Base-by-base conservation (phyloP, 164 flowering plant genomes). In the Stephania japonica region DNA sequence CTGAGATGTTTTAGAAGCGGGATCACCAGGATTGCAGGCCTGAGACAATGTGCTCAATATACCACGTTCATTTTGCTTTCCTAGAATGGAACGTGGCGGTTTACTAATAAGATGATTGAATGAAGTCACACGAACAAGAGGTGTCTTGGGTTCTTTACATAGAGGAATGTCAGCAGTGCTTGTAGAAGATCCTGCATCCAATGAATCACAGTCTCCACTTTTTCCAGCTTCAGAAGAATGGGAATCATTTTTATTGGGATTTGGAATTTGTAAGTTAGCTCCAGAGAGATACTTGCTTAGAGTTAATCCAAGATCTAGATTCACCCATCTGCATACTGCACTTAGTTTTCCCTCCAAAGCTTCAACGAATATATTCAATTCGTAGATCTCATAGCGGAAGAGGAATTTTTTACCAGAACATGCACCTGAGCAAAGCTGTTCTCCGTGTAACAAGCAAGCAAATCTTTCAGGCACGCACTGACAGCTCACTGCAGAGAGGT, bases 321-420 rank as follows among this genome's bases (percentile, higher is more conserved):
- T 86, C 70, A 93, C 95, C 97, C 97, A 92, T 83, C 84, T 82
- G 81, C 87, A 81, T 26, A 88, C 74, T 18, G 97, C 86, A 84
- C 89, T 87, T 73, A 90, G 71, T 79, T 91, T 88, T 24, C 97
- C 97, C 80, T 84, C 90, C 78, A 90, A 68, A 67, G 95, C 97
- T 67, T 89, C 89, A 47, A 83, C 75, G 62, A 92, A 87, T 56
- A 82, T n/a, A 70, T 88, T 72, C 56, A 91, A 78, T 47, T 94
- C 93, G 47, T 61, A 69, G 47, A 85, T 85, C n/a, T 82, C 83
- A 73, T 90, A 87, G 4, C 97, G 88, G 78, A 81, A 85, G 42
- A 87, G 83, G 74, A 89, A 85, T 80, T 71, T 44, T 78, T 77
- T 89, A 42, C 71, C 69, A 66, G 77, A 78, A 89, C 92, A 87